Conservation (phyloP, 73 alveolate genomes). For the Stentor coeruleus region DNA sequence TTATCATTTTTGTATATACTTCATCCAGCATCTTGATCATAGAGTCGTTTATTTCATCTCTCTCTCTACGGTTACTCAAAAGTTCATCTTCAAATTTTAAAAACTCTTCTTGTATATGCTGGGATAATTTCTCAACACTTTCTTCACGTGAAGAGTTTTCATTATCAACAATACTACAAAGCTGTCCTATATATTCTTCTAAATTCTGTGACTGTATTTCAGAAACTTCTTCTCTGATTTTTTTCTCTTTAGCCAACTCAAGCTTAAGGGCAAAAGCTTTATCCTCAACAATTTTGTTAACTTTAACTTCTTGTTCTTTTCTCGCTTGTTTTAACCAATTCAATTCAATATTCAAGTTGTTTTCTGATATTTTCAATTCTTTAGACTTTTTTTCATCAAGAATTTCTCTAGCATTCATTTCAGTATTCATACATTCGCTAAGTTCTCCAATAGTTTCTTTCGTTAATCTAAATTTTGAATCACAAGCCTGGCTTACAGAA, state of each 20-base stretch:
- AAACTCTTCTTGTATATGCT: slow-evolving; percentile 51
- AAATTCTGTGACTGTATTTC: slow-evolving; percentile 30
- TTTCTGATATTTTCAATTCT: slow-evolving; percentile 59
- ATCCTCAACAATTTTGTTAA: slow-evolving; percentile 58
- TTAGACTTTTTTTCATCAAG: slow-evolving; percentile 56
- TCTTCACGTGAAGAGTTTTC: slow-evolving; percentile 61
- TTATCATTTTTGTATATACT: slow-evolving; percentile 43
- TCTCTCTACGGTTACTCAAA: slow-evolving; percentile 42
- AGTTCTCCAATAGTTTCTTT: slow-evolving; percentile 36
- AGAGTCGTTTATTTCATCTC: slow-evolving; percentile 51
- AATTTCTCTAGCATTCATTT: slow-evolving; percentile 35
- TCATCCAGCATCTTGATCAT: slow-evolving; percentile 70
- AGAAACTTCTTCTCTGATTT: slow-evolving; percentile 55
- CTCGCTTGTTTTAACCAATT: slow-evolving; percentile 51
- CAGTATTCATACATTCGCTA: slow-evolving; percentile 35
- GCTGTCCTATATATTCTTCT: slow-evolving; percentile 31
- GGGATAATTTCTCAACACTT: slow-evolving; percentile 24
- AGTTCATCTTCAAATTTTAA: slow-evolving; percentile 55
- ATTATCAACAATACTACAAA: slow-evolving; percentile 26
- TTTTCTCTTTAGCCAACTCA: slow-evolving; percentile 74
- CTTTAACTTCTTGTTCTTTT: slow-evolving; percentile 61
- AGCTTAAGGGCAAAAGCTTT: slow-evolving; percentile 48
- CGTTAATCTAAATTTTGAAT: slow-evolving; percentile 16
- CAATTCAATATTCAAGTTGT: slow-evolving; percentile 44
- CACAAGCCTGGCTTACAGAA: not conserved